Percentiles rank a stretch among this genome's conserved stretches.
phyloP scores from a whole-genome alignment of 2,329 filamentous ascomycete species.

The Hirsutella minnesotensis region DNA sequence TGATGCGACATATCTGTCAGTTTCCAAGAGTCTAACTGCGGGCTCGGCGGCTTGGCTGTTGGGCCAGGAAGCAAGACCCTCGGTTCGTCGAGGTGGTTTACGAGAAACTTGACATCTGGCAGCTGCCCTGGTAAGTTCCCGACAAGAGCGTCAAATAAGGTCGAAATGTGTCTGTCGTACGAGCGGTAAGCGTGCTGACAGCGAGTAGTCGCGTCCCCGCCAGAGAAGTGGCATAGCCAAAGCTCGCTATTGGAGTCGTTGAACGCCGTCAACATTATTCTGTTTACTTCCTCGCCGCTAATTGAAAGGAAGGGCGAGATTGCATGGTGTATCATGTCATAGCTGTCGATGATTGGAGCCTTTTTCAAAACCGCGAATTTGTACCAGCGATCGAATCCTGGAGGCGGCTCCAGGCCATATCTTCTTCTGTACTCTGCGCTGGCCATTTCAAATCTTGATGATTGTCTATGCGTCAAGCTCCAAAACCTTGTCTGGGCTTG shows the following conservation, averaged over 20 bases:
- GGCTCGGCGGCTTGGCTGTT: not conserved
- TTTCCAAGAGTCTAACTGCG: slow-evolving; percentile 3
- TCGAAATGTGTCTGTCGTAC: slow-evolving; percentile 20
- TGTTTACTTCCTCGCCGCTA: slow-evolving; percentile 19
- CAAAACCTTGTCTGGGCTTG: slow-evolving; percentile 19
- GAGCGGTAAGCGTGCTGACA: slow-evolving; percentile 21
- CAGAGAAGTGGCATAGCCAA: slow-evolving; percentile 23
- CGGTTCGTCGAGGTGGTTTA: slow-evolving; percentile 38
- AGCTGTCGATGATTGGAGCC: slow-evolving; percentile 38
- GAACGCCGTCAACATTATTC: slow-evolving; percentile 15
- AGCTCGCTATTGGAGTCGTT: slow-evolving; percentile 18
- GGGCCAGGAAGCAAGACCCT: slow-evolving; percentile 20
- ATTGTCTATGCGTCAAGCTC: slow-evolving; percentile 21
- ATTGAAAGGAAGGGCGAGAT: slow-evolving; percentile 29
- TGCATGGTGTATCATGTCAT: slow-evolving; percentile 27
- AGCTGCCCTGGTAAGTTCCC: slow-evolving; percentile 12
- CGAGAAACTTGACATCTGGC: slow-evolving; percentile 27
- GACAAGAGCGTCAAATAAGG: slow-evolving; percentile 19
- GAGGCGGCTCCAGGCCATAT: slow-evolving; percentile 30
- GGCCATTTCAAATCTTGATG: slow-evolving; percentile 21
- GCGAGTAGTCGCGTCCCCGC: slow-evolving; percentile 11
- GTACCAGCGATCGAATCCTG: slow-evolving; percentile 34
- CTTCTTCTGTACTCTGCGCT: slow-evolving; percentile 28
- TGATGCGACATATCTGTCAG: slow-evolving; percentile 15
- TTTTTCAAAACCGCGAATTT: slow-evolving; percentile 24